These are phyloP conservation scores for Yamadazyma aaseri DNA, from an alignment of 1,139 yeast species.

Conservation along the genomic window DNA sequence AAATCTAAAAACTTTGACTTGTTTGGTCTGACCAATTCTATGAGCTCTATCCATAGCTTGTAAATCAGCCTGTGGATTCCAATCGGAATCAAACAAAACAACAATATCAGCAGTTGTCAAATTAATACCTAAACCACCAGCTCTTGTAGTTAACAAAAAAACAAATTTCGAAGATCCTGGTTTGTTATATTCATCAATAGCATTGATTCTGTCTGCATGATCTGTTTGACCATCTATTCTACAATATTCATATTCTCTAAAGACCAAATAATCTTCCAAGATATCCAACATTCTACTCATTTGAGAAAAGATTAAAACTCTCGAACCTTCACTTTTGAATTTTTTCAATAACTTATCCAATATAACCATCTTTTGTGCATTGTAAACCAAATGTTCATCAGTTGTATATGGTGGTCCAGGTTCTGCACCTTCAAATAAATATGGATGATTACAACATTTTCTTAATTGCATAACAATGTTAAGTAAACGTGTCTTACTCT, in stretches of 20 bases:
- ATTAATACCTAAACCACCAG: constrained; percentile 86
- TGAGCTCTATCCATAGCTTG: constrained; percentile 91
- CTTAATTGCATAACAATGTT: constrained; percentile 83
- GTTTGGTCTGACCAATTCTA: constrained; percentile 82
- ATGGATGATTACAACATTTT: constrained; percentile 83
- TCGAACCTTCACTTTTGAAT: constrained; percentile 63
- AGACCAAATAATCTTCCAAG: constrained; percentile 71
- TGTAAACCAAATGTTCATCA: constrained; percentile 74
- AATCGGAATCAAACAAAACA: constrained; percentile 71
- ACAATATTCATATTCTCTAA: constrained; percentile 67
- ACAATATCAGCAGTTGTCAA: constrained; percentile 77
- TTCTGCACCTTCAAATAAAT: constrained; percentile 81
- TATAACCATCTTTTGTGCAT: constrained; percentile 71
- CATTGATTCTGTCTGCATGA: constrained; percentile 70
- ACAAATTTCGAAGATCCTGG: constrained; percentile 70
- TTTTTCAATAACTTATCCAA: constrained; percentile 66
- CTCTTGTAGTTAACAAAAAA: constrained; percentile 73
- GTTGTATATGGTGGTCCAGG: constrained; percentile 87
- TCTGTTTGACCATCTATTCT: constrained; percentile 83
- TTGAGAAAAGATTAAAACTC: constrained; percentile 76
- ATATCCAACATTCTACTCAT: constrained; percentile 82
- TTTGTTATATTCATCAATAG: constrained; percentile 74
- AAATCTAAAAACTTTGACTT: constrained; percentile 73
- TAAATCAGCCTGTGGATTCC: constrained; percentile 87
- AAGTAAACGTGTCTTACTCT: constrained; percentile 68